Percentiles rank a stretch among this genome's conserved stretches.
phyloP scores from a whole-genome alignment of 2,329 filamentous ascomycete genomes.

The Madurella mycetomatis region DNA sequence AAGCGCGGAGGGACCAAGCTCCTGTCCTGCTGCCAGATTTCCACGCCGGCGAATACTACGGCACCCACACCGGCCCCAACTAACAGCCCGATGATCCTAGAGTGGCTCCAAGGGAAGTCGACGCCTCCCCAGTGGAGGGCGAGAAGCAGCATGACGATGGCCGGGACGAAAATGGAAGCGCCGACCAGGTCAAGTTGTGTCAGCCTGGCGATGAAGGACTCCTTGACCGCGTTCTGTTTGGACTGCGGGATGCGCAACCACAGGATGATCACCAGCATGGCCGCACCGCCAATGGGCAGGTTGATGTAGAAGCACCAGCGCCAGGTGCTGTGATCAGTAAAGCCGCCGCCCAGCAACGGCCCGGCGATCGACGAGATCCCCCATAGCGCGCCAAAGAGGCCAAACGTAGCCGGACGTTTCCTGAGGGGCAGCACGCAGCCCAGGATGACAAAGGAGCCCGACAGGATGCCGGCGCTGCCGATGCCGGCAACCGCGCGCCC shows the following conservation, averaged over 20 bases:
- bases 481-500: slow-evolving; percentile 49
- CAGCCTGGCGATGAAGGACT: slow-evolving; percentile 32
- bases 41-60: slow-evolving; percentile 41
- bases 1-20: slow-evolving; percentile 45
- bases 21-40: slow-evolving; percentile 40
- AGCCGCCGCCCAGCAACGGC: slow-evolving; percentile 46
- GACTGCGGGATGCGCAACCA: slow-evolving; percentile 25
- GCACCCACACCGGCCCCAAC: slow-evolving; percentile 42
- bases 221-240: not conserved
- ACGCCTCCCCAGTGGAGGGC: slow-evolving; percentile 53
- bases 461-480: slow-evolving; percentile 47
- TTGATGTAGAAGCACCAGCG: slow-evolving; percentile 47
- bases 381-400: slow-evolving; percentile 51
- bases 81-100: slow-evolving; percentile 46
- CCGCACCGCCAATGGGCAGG: slow-evolving; percentile 16
- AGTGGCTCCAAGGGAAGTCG: slow-evolving; percentile 44
- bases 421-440: slow-evolving; percentile 46
- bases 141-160: slow-evolving; percentile 48
- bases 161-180: slow-evolving; percentile 44
- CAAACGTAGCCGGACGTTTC: slow-evolving; percentile 50
- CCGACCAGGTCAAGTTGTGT: slow-evolving; percentile 46
- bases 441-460: slow-evolving; percentile 46
- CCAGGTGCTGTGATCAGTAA: slow-evolving; percentile 45
- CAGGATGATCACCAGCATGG: slow-evolving; percentile 19
- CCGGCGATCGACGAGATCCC: slow-evolving; percentile 47